Base-by-base conservation (phyloP, 208 protist genomes). In the Trypanosoma caninum region DNA sequence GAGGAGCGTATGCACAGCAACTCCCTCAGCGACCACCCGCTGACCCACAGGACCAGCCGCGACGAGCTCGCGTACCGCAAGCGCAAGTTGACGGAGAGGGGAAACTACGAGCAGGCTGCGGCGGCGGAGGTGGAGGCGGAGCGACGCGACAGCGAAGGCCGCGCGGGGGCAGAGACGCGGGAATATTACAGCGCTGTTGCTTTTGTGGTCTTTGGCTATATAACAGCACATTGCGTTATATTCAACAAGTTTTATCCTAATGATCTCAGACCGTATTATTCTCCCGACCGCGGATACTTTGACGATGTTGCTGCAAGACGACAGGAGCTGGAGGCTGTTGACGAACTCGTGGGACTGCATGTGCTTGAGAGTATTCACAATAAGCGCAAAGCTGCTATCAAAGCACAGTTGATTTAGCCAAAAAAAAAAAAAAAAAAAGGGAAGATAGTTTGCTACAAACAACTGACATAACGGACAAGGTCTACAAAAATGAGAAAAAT, bases 1-100 rank as follows among this genome's bases (percentile, higher is more conserved):
- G 80, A 86, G 33, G 74, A 81, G n/a, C 57, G 51, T 16, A 94
- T 94, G 87, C 84, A 94, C 73, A 91, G 84, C 78, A 94, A 91
- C 76, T 90, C 84, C 5, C 72, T 94, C 22, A 85, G 72, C 0
- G 84, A 94, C 37, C 78, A 94, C 69, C 84, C 87, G 34, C 68
- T 91, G 25, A 94, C 87, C 7, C 84, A 94, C 75, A 78, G 84
- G 38, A 84, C 84, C 33, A 87, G 71, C 54, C 75, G 82, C 45
- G 78, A 91, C 55, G 87, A 94, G 65, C 74, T 91, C 13, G 66
- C 82, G 28, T 94, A 94, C 58, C 81, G 84, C 20, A 84, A 88
- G 57, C 83, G 87, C 20, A 89, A 88, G 66, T 65, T 94, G 55
- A 91, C 84, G 38, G 84, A 94, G 72, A 74, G 87, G 2, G 87